Evolutionary conservation across 2,329 filamentous ascomycete genomes (phyloP), one percentile per base, ranked within the genome.

Genomic region (Epichloe elymi): DNA sequence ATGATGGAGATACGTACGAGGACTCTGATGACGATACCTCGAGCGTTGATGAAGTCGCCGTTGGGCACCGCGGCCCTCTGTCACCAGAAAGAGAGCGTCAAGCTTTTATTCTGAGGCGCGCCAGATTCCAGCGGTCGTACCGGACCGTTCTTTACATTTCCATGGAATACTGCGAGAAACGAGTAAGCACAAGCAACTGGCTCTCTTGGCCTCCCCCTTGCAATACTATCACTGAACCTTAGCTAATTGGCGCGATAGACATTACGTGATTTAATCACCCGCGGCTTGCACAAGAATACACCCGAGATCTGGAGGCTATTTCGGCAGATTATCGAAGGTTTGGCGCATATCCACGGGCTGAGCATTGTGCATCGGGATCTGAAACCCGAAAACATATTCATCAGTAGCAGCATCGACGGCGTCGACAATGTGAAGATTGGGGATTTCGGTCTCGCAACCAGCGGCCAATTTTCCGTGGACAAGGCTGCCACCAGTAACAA

Each of bases 151-250:
- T 98, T 41, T 98, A 96, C 64, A 97, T 98, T 51, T 93, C 95
- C 54, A 98, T 98, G 93, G 93, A 98, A 64, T 95, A 96, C 58
- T 98, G 93, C 62, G 91, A 97, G 64, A 93, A 91, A 63, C 80
- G 86, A 57, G 82, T 85, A 70, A 65, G 76, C 68, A 12, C 48
- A 20, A 14, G 6, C 5, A 39, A 39, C 38, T 17, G n/a, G 15
- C 43, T n/a, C 7, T n/a, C n/a, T 6, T 14, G 20, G 10, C 10
- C 7, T 4, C 23, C n/a, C 33, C 33, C 6, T n/a, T n/a, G 4
- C 20, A 17, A 14, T 2, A 4, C 15, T 12, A 5, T 15, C 11
- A 12, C 17, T 35, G 6, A 7, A 45, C 14, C 8, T 8, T 47
- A 5, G 23, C 8, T 53, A 59, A 15, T n/a, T 42, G 14, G 12